Percentiles rank a stretch among this genome's conserved stretches.
Conservation (phyloP, 1,284 basidiomycete genomes). For the Trichosporon sp. region DNA sequence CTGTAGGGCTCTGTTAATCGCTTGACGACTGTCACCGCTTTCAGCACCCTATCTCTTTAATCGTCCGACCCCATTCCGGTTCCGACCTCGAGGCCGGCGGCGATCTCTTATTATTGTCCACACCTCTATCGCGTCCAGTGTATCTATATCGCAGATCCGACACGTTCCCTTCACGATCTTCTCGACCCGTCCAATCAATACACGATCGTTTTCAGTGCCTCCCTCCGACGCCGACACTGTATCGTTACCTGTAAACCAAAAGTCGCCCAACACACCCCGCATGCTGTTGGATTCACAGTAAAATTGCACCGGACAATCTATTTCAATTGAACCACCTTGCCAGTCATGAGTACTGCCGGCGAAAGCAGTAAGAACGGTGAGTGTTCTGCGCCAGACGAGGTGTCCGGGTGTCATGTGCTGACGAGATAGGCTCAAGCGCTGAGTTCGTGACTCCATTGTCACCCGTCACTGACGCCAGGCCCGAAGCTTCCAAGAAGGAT, state of each 20-base stretch:
- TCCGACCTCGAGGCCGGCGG: neutral
- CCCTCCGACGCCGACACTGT: neutral
- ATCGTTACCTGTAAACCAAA: neutral
- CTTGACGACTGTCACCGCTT: neutral
- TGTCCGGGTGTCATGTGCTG: neutral
- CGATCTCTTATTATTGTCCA: neutral
- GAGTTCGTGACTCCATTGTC: neutral
- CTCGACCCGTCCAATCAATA: neutral
- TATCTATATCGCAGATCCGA: neutral
- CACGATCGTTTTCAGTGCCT: neutral
- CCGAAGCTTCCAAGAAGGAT: neutral
- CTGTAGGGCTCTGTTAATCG: neutral
- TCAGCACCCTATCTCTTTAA: neutral
- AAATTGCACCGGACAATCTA: neutral
- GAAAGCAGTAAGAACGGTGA: neutral
- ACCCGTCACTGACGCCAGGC: neutral
- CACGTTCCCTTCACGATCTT: neutral
- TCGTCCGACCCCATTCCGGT: neutral
- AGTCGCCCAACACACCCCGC: neutral
- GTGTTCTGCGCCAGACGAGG: neutral
- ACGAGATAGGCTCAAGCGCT: slow-evolving; percentile 3
- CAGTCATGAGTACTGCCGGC: neutral
- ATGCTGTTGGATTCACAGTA: neutral
- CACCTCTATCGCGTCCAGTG: neutral
- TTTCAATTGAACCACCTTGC: neutral